Evolutionary conservation across 345 rosid genomes (phyloP), one percentile per base, ranked within the genome.

Genomic region (Xanthoceras sorbifolium): DNA sequence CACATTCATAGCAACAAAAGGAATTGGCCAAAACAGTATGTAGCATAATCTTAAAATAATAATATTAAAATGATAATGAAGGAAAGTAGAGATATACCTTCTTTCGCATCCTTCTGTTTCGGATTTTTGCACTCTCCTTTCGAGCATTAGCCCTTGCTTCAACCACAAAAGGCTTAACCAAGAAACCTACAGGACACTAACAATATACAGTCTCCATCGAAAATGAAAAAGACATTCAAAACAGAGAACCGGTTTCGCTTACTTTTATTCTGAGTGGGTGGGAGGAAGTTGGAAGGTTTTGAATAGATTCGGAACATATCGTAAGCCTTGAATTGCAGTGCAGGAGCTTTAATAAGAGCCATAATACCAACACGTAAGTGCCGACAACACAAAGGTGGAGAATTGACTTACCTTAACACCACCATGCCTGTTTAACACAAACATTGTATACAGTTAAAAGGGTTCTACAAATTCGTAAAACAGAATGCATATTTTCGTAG

Each of bases 91-190:
- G 20, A 48, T 34, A n/a, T 71, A 93, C 99, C 97, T 90, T 95
- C 85, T 87, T 89, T 74, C 71, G 87, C 69, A 65, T 84, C 82
- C 92, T 90, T 74, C 89, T 78, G 83, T 93, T 90, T 72, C 83
- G 80, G 48, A 82, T 86, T 84, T 95, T 95, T 0, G 97, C 87
- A 40, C 86, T 93, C 80, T 93, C 97, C 9, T 76, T 84, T 76
- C 89, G 74, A 31, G 91, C 48, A 10, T 84, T 86, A 28, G 82
- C 87, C 82, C 84, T 92, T 40, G 88, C 89, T 78, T 85, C 79
- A 63, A 89, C 89, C 73, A 78, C 83, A 44, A 82, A 36, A 50
- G 84, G 81, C 85, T 76, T 82, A 20, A 69, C 57, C 25, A 20
- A 25, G 64, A 81, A 18, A 78, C 73, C 90, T 87, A 22, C 69